A percentile compares a stretch with the other conserved stretches of the same genome.
Evolutionary conservation across 2,329 filamentous ascomycete species (phyloP).

Genomic region (Apiospora marii): DNA sequence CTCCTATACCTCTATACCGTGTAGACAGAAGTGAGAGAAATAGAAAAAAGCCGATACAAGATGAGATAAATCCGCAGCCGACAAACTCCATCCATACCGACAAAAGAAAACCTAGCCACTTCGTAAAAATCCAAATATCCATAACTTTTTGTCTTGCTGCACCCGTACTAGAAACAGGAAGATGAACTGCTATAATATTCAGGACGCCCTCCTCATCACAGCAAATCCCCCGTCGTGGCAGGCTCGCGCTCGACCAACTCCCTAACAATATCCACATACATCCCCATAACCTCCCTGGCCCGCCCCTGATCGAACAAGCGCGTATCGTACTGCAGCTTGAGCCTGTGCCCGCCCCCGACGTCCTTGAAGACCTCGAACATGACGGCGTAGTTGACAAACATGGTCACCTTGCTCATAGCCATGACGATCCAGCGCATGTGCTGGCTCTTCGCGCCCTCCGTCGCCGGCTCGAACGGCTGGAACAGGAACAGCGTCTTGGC

Average conservation of each 20-base stretch:
- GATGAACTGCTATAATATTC: too few species aligned
- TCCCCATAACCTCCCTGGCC: slow-evolving; percentile 22
- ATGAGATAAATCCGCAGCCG: too few species aligned
- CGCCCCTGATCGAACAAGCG: slow-evolving; percentile 25
- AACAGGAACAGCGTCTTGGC: slow-evolving; percentile 41
- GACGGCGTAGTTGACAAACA: slow-evolving; percentile 31
- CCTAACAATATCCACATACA: slow-evolving; percentile 26
- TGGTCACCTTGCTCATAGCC: slow-evolving; percentile 32
- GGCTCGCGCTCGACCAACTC: slow-evolving; percentile 14
- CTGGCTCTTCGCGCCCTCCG: slow-evolving; percentile 24
- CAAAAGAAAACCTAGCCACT: too few species aligned
- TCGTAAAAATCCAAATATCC: too few species aligned
- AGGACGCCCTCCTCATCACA: not conserved
- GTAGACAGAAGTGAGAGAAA: too few species aligned
- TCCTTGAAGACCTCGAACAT: slow-evolving; percentile 32
- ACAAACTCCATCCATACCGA: too few species aligned
- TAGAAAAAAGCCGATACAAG: too few species aligned
- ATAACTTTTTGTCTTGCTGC: too few species aligned
- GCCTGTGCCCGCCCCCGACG: slow-evolving; percentile 25
- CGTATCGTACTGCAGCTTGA: slow-evolving; percentile 32
- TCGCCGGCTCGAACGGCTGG: slow-evolving; percentile 41
- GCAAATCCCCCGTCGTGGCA: slow-evolving; percentile 11
- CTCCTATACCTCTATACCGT: too few species aligned
- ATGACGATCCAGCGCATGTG: slow-evolving; percentile 33
- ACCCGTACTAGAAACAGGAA: too few species aligned